Conservation (phyloP, 306 rosid species). For the Glycine latifolia region DNA sequence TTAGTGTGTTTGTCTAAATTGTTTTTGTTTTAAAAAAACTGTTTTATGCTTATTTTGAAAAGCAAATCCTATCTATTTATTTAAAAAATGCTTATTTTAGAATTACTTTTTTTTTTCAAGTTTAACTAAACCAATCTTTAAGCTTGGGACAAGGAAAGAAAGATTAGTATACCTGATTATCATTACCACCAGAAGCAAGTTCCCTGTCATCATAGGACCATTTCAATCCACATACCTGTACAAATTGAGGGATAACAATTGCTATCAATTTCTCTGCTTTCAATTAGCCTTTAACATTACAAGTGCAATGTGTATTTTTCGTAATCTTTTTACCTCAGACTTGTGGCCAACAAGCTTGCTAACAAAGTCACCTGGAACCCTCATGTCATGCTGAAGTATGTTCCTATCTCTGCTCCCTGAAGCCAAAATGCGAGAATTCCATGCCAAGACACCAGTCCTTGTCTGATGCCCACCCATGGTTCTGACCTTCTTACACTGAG, state of each 20-base stretch:
- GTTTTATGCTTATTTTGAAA: too few relatives aligned
- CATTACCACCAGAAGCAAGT: constrained; percentile 99
- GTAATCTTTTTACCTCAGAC: constrained; percentile 76
- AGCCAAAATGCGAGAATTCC: constrained; percentile 93
- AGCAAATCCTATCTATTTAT: too few relatives aligned
- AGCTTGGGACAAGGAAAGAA: not conserved
- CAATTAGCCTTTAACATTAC: not conserved
- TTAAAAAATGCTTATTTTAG: too few relatives aligned
- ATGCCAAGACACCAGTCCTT: constrained; percentile 95
- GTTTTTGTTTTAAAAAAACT: too few relatives aligned
- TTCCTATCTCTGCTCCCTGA: constrained; percentile 96
- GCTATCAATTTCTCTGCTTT: constrained; percentile 23
- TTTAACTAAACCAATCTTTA: too few relatives aligned
- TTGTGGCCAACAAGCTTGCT: constrained; percentile 93
- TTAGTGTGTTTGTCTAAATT: too few relatives aligned
- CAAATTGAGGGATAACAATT: constrained; percentile 29
- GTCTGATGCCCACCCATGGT: constrained; percentile 99
- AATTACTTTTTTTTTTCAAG: too few relatives aligned
- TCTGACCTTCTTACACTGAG: constrained; percentile 86
- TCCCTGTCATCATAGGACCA: constrained; percentile 99
- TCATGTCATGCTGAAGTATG: constrained; percentile 96
- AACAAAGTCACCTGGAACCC: constrained; percentile 76
- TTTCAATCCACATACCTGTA: constrained; percentile 87
- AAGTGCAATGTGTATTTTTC: constrained; percentile 1
- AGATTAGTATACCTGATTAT: constrained; percentile 73